Conservation (phyloP, 2,329 filamentous ascomycete species). For the Colletotrichum viniferum region DNA sequence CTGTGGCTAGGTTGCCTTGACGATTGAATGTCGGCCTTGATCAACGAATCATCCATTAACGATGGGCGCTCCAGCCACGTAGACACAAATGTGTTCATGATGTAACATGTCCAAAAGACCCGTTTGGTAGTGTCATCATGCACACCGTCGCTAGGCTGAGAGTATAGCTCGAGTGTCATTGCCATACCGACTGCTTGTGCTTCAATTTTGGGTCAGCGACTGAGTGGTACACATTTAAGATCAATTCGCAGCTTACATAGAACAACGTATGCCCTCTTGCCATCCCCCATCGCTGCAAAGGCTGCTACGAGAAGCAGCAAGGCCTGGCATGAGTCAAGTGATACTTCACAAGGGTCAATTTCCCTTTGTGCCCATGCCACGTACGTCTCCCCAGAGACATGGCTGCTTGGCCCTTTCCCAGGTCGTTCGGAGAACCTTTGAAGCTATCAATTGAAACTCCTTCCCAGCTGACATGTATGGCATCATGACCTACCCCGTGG, state of each 20-base stretch:
- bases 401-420: slow-evolving; percentile 1
- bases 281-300: not conserved
- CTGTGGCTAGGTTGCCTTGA: not conserved
- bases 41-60: not conserved
- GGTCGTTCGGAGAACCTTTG: not conserved
- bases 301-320: not conserved
- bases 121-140: not conserved
- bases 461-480: not conserved
- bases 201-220: not conserved
- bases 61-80: slow-evolving; percentile 13
- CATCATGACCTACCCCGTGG: not conserved
- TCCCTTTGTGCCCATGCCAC: slow-evolving; percentile 3
- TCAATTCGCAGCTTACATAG: not conserved
- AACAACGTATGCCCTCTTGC: not conserved
- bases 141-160: not conserved
- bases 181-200: slow-evolving; percentile 4
- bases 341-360: not conserved
- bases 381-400: slow-evolving; percentile 8
- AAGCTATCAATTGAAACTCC: not conserved
- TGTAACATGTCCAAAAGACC: slow-evolving; percentile 10
- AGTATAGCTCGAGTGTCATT: not conserved
- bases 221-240: not conserved
- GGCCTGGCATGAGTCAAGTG: slow-evolving; percentile 5
- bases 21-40: not conserved
- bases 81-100: slow-evolving; percentile 4